Conservation (phyloP, 768 basidiomycete species). For the Mrakia gelida region DNA sequence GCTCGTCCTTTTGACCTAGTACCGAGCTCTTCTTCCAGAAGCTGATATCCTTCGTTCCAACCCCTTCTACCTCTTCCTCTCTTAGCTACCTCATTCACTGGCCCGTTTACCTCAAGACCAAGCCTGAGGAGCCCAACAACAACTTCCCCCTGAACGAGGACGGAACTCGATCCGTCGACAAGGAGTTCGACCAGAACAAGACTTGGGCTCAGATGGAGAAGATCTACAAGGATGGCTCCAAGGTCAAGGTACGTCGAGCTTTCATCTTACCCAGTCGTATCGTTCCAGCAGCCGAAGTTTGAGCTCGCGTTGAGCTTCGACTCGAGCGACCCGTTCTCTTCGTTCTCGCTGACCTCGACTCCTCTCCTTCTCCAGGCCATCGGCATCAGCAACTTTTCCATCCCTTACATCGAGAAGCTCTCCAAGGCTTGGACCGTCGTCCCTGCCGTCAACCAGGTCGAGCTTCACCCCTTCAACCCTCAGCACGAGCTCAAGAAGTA, state of each 20-base stretch:
- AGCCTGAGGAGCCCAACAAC: constrained; percentile 16
- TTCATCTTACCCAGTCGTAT: no score
- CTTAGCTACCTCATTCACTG: constrained; percentile 37
- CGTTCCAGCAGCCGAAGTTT: no score
- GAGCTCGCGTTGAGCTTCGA: background rate
- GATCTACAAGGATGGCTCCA: constrained; percentile 27
- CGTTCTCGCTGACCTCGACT: background rate
- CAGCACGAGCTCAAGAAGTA: constrained; percentile 61
- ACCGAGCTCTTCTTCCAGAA: background rate
- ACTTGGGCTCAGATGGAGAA: constrained; percentile 41
- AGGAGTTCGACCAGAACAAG: constrained; percentile 35
- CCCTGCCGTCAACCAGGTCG: constrained; percentile 71
- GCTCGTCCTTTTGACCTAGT: no score
- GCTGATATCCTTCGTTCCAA: background rate
- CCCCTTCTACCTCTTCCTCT: background rate
- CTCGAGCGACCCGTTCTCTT: no score
- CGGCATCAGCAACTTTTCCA: constrained; percentile 75
- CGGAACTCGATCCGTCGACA: constrained; percentile 35
- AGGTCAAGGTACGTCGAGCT: background rate
- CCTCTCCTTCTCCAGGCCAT: constrained; percentile 40
- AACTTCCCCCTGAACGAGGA: constrained; percentile 29
- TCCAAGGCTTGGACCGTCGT: constrained; percentile 65
- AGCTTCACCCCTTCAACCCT: constrained; percentile 28
- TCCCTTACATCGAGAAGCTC: constrained; percentile 62
- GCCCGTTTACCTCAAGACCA: constrained; percentile 34